Evolutionary conservation across 257 asterid species (phyloP), one percentile per base, ranked within the genome.

Genomic region (Rubia yunnanensis): DNA sequence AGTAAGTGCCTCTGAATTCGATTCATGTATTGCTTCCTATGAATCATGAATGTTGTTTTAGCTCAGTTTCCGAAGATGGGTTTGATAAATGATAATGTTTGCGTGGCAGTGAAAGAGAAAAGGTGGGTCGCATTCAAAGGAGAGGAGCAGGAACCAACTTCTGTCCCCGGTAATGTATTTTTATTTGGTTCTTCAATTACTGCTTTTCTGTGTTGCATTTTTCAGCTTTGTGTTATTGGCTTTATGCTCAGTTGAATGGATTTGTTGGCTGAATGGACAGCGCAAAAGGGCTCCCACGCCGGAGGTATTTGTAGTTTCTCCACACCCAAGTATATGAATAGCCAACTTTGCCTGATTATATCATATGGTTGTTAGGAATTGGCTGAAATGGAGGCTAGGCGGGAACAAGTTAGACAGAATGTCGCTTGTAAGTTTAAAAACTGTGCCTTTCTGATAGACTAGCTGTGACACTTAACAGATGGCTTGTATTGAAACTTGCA

Each of bases 201-300:
- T 72, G 74, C 48, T 34, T 41, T 5, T 36, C 34, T 26, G 26
- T 11, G 27, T 38, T 31, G 44, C 7, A 10, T 10, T 26, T 23
- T 52, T 71, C 52, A 60, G 41, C 10, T 35, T 56, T 4, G 18
- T 56, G 41, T 18, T 56, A 13, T 30, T 26, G 10, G 20, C 22
- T 14, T 56, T 17, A 55, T n/a, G 39, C 30, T 20, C 22, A 23
- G 99, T 94, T 81, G 99, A 94, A 82, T 94, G 99, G 99, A 94
- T 90, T 68, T 88, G 96, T 74, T 94, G 99, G 99, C 80, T 94
- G 75, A 94, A 88, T 79, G 99, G 99, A 75, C 97, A 94, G 73
- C 95, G 99, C 10, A 90, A 80, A 77, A 80, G 36, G 62, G 92
- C 95, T 81, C 99, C 96, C 52, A 88, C 96, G 7, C 85, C 83